phyloP scores from a whole-genome alignment of 2,329 filamentous ascomycete genomes.

The Sporothrix mexicana region DNA sequence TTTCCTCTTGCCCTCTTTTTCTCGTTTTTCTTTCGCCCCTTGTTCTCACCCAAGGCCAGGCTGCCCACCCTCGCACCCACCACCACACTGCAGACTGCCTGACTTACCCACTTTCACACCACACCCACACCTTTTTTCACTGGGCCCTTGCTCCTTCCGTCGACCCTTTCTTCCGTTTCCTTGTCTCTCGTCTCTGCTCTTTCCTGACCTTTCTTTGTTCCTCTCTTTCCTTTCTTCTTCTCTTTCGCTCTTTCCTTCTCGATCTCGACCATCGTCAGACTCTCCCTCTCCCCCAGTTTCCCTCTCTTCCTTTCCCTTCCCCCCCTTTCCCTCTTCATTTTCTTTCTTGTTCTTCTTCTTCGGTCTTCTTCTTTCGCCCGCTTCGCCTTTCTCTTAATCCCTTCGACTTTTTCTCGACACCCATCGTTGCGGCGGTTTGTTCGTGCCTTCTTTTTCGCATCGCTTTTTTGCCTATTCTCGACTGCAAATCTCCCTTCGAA shows the following conservation, averaged over 20 bases:
- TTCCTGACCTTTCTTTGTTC: neutral
- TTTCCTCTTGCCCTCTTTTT: neutral
- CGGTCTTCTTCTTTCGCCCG: constrained; percentile 1
- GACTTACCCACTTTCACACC: neutral
- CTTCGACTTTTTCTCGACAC: constrained; percentile 23
- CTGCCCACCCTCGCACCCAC: constrained; percentile 21
- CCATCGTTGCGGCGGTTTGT: constrained; percentile 26
- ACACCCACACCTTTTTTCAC: neutral
- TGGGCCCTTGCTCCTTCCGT: constrained; percentile 26
- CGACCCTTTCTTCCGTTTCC: constrained; percentile 3
- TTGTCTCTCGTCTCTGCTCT: neutral
- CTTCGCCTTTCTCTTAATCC: constrained; percentile 21
- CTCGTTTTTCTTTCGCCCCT: constrained; percentile 18
- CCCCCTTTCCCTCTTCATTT: neutral
- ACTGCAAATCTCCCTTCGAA: neutral
- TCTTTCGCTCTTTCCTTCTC: neutral
- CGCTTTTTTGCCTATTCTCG: constrained; percentile 14
- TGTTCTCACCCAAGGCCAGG: neutral
- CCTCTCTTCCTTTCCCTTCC: neutral
- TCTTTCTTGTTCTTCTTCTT: constrained; percentile 20
- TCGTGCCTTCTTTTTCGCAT: constrained; percentile 14
- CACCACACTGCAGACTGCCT: constrained; percentile 17
- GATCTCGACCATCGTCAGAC: constrained; percentile 27
- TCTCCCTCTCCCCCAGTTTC: constrained; percentile 1
- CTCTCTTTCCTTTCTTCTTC: neutral